Conservation (phyloP, 192 early-diverging fungal genomes). For the Coemansia biformis region DNA sequence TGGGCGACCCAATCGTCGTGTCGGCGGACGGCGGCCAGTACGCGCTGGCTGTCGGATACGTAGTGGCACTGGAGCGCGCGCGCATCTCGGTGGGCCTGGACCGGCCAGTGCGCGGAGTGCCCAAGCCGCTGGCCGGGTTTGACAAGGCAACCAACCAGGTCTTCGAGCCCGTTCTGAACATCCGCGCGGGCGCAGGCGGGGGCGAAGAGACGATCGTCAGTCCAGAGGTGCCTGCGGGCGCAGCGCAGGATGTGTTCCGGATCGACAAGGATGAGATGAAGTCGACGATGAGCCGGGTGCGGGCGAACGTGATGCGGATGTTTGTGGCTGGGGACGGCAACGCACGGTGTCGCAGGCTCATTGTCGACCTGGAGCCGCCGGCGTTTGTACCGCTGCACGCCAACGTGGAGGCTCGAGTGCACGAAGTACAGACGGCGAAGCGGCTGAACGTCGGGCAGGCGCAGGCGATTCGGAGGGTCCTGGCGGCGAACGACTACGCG, state of each 20-base stretch:
- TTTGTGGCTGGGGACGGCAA: slow-evolving; percentile 53
- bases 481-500: slow-evolving; percentile 77
- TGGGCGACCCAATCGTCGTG: slow-evolving; percentile 77
- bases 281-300: slow-evolving; percentile 59
- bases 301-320: slow-evolving; percentile 73
- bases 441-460: slow-evolving; percentile 70
- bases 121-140: slow-evolving; percentile 53
- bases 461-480: slow-evolving; percentile 62
- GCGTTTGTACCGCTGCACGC: slow-evolving; percentile 45
- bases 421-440: slow-evolving; percentile 13
- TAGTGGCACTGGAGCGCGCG: slow-evolving; percentile 51
- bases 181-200: slow-evolving; percentile 11
- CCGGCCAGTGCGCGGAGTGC: slow-evolving; percentile 61
- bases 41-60: slow-evolving; percentile 71
- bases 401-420: slow-evolving; percentile 13
- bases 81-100: slow-evolving; percentile 57
- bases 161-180: slow-evolving; percentile 41
- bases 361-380: slow-evolving; percentile 78
- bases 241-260: slow-evolving; percentile 45
- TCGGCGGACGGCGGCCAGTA: slow-evolving; percentile 70
- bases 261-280: slow-evolving; percentile 84
- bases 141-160: slow-evolving; percentile 56
- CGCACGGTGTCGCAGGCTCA: slow-evolving; percentile 55
- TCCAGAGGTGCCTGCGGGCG: slow-evolving; percentile 24
- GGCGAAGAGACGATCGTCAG: slow-evolving; percentile 23